Base-by-base conservation (phyloP, 1,284 basidiomycete genomes). In the Trichosporon asahii region DNA sequence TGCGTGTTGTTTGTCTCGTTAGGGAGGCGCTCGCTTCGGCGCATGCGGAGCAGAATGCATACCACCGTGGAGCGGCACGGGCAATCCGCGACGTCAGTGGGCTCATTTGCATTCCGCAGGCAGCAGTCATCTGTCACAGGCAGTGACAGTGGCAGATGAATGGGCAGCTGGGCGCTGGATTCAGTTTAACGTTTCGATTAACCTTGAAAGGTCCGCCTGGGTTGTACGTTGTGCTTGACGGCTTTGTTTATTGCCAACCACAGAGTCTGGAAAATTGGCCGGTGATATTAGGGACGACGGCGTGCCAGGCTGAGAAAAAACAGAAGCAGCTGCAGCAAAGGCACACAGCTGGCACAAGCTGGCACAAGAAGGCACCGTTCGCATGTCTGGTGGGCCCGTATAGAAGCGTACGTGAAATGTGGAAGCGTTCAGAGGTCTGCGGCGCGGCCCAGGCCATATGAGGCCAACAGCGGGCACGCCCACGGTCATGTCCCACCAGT, bases 131-230 rank as follows among this genome's bases (percentile, higher is more conserved):
- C n/a, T n/a, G n/a, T n/a, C n/a, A n/a, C n/a, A n/a, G n/a, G n/a
- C n/a, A n/a, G n/a, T n/a, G n/a, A n/a, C n/a, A n/a, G n/a, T n/a
- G n/a, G n/a, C n/a, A n/a, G n/a, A n/a, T n/a, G n/a, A n/a, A 46
- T 46, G 3, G 18, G 6, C 15, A 31, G 27, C 55, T 18, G 29
- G 18, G 29, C 2, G 55, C 55, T 15, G 25, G 57, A 31, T 61
- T 31, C 57, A 61, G 57, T 61, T 61, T 61, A 61, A 15, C 27
- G 57, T 61, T 61, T 61, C 57, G 57, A 61, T 61, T 61, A 61
- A 61, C 57, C 57, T 61, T 31, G 27, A 61, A 18, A 21, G 27
- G 21, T 53, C 49, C 49, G 49, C 49, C 21, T 53, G 49, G 49
- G 49, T 53, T 53, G 49, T 53, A 14, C 21, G n/a, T 53, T 53